Evolutionary conservation across 768 basidiomycete species (phyloP), one percentile per base, ranked within the genome.

Genomic region (Tricholoma sp.): DNA sequence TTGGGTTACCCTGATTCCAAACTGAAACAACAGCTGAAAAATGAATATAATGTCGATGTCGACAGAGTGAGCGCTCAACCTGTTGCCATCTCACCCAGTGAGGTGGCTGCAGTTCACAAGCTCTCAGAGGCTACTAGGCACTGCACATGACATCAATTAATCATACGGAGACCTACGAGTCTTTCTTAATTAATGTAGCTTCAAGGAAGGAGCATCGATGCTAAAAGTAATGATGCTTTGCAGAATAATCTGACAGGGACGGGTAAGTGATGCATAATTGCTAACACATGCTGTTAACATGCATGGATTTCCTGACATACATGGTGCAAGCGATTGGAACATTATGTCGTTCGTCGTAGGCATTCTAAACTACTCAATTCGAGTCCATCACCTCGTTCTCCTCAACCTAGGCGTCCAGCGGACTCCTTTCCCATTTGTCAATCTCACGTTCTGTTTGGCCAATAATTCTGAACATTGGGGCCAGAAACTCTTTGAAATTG

Each of bases 11-110:
- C 50, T 31, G 29, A 37, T 33, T 29, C 9, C 36, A 50, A 57
- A 8, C 29, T 57, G 17, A 57, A 51, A 24, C 39, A 52, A 15
- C 55, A 57, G 28, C 20, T 57, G 17, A 20, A 44, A n/a, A 52
- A 37, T 28, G 55, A 57, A 34, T 57, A 51, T 52, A 39, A 47
- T 2, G 41, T 52, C 15, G 36, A 57, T 41, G 31, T 57, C 11
- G 32, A 57, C 41, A 18, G 12, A 28, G 24, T 28, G n/a, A 44
- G 18, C 15, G 34, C 37, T 24, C 31, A 31, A 13, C 47, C 39
- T 12, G 24, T 2, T 10, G n/a, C 17, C 36, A 18, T 39, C 31
- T 20, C 29, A 44, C 36, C 53, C 8, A 47, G 4, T 31, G 39
- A 54, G 13, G 2, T 41, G n/a, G 39, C 7, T 17, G n/a, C 39